phyloP scores from a whole-genome alignment of 2,329 filamentous ascomycete species.

The Nemania bipapillata region DNA sequence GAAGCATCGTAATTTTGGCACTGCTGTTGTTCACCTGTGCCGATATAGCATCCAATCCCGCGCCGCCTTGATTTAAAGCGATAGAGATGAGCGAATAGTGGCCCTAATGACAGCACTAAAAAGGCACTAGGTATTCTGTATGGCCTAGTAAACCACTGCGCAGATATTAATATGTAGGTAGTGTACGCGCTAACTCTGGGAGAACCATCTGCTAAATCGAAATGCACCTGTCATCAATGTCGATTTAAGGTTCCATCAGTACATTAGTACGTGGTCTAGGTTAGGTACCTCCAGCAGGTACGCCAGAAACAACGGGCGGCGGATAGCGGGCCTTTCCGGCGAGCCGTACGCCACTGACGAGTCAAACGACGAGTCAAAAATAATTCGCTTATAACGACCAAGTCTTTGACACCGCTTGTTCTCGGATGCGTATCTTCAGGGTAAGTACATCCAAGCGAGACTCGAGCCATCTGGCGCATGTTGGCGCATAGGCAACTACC shows the following conservation, averaged over 20 bases:
- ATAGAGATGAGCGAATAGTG: background rate
- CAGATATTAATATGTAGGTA: too few species aligned
- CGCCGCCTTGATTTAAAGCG: background rate
- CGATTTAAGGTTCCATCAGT: constrained; percentile 27
- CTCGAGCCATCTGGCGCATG: constrained; percentile 16
- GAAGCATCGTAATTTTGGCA: background rate
- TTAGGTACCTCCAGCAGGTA: too few species aligned
- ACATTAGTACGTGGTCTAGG: background rate
- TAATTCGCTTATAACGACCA: constrained; percentile 17
- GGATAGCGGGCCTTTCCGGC: constrained; percentile 33
- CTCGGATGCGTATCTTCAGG: background rate
- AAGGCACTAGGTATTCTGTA: background rate
- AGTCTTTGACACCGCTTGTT: constrained; percentile 32
- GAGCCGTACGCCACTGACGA: constrained; percentile 29
- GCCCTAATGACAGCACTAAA: too few species aligned
- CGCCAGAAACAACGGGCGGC: background rate
- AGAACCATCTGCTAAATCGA: constrained; percentile 5
- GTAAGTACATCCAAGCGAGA: constrained; percentile 17
- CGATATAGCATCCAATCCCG: background rate
- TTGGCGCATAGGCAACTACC: constrained; percentile 8
- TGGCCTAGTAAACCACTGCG: too few species aligned
- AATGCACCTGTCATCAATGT: constrained; percentile 25
- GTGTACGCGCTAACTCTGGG: too few species aligned
- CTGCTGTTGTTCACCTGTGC: background rate
- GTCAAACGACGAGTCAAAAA: constrained; percentile 10